Base-by-base conservation (phyloP, 371 early-diverging fungal genomes). In the Mucor indicus region DNA sequence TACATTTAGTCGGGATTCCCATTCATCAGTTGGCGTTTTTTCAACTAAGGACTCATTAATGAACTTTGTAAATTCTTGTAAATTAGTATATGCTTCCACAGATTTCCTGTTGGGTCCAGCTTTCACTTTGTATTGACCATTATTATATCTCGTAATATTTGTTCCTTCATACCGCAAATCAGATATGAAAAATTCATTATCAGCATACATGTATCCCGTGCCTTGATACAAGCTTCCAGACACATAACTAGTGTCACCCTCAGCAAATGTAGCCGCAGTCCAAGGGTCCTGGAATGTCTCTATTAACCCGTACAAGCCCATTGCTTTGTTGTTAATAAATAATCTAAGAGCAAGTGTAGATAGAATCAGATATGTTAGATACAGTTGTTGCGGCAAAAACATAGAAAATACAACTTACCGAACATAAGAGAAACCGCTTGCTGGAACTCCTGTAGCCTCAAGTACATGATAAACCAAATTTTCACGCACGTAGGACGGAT, bases 401-500 rank as follows among this genome's bases (percentile, higher is more conserved):
- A 36, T 64, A 48, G 45, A 60, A 69, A 5, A 73, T 37, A 7
- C 31, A 44, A 6, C 73, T 43, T 58, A 63, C 59, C 67, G 45
- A 13, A 69, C 70, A 48, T 72, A 76, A 13, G 70, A 68, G 20
- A 60, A 68, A 17, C 57, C 63, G 12, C 62, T 66, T 4, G 72
- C 58, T 15, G 71, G 63, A 40, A 69, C 49, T 30, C 76, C 76
- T 2, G 63, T 48, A 6, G 79, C 62, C 48, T 70, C 60, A 12
- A 72, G 31, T 41, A 62, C 59, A 39, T 65, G 58, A 39, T 64
- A 65, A 13, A 57, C 60, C 12, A 70, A 21, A 32, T 64, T 59
- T 55, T 79, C 79, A 32, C 79, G 66, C 7, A 79, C 44, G 39
- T 58, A 62, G 21, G 75, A 67, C 1, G 67, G 64, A 36, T 79